These are phyloP conservation scores for Suillus subluteus DNA, from an alignment of 768 basidiomycete species.

Conservation along the genomic window DNA sequence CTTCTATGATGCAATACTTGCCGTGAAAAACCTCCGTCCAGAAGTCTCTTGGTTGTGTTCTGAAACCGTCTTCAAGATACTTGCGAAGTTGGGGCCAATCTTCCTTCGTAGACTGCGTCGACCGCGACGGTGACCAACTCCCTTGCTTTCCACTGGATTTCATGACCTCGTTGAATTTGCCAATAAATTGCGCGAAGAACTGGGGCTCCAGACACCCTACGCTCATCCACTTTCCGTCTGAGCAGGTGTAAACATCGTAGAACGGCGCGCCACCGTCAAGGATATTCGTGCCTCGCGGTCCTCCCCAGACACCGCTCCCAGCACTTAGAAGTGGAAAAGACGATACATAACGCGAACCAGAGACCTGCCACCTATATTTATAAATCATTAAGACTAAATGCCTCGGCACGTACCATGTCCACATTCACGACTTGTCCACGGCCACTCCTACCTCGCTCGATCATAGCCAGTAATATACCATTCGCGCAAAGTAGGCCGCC, in stretches of 20 bases:
- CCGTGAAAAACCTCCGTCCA: slow-evolving; percentile 75
- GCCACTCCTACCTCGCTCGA: slow-evolving; percentile 67
- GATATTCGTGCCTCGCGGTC: slow-evolving; percentile 55
- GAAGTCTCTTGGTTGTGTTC: slow-evolving; percentile 59
- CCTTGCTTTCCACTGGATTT: slow-evolving; percentile 42
- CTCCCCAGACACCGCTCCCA: slow-evolving; percentile 38
- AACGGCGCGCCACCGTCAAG: slow-evolving; percentile 82
- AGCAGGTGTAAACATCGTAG: slow-evolving; percentile 74
- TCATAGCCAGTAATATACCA: slow-evolving; percentile 74
- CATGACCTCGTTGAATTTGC: slow-evolving; percentile 53
- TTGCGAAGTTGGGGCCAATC: slow-evolving; percentile 60
- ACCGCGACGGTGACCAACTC: slow-evolving; percentile 58
- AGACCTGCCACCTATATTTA: slow-evolving; percentile 53
- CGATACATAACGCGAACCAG: slow-evolving; percentile 78
- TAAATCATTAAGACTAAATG: not conserved
- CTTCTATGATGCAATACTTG: slow-evolving; percentile 29
- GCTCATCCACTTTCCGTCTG: slow-evolving; percentile 75
- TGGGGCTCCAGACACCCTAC: slow-evolving; percentile 77
- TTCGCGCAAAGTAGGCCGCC: slow-evolving; percentile 74
- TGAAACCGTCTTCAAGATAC: slow-evolving; percentile 70
- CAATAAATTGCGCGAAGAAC: slow-evolving; percentile 68
- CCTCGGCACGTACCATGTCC: slow-evolving; percentile 62
- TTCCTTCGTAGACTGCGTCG: slow-evolving; percentile 46
- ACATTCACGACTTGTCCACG: slow-evolving; percentile 74
- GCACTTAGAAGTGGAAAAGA: slow-evolving; percentile 65